Evolutionary conservation across 352 stramenopile genomes (phyloP).

Genomic region (Aphanomyces stellatus): DNA sequence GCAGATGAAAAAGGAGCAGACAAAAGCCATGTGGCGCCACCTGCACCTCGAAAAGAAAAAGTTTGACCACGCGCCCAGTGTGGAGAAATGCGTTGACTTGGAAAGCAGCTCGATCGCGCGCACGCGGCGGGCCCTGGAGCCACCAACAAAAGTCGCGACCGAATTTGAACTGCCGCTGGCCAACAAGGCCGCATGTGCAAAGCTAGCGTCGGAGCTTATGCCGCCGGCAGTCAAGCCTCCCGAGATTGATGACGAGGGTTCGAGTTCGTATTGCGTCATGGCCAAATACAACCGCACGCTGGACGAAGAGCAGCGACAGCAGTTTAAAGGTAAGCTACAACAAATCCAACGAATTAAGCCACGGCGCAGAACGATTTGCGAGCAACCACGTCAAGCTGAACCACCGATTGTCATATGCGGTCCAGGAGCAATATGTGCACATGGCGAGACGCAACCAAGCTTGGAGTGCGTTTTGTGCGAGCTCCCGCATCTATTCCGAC

Average conservation of each 20-base stretch:
- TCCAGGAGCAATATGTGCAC: constrained; percentile 19
- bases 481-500: constrained; percentile 11
- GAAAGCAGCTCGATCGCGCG: not conserved
- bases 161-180: constrained; percentile 8
- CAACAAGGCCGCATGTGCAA: constrained; percentile 7
- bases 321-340: constrained; percentile 12
- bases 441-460: constrained; percentile 17
- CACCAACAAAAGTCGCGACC: not conserved
- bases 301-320: not conserved
- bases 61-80: not conserved
- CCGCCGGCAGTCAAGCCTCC: constrained; percentile 10
- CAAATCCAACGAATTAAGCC: not conserved
- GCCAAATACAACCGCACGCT: constrained; percentile 18
- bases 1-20: constrained; percentile 7
- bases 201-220: constrained; percentile 10
- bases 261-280: not conserved
- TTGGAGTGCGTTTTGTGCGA: constrained; percentile 12
- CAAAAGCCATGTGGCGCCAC: constrained; percentile 7
- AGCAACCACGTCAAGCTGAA: constrained; percentile 6
- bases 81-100: not conserved
- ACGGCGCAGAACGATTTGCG: not conserved
- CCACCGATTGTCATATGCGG: constrained; percentile 9
- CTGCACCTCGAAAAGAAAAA: not conserved
- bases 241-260: not conserved
- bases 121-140: not conserved